A percentile compares a stretch with the other conserved stretches of the same genome.
phyloP scores from a whole-genome alignment of 768 basidiomycete species.

The Leccinum pellstonianum region DNA sequence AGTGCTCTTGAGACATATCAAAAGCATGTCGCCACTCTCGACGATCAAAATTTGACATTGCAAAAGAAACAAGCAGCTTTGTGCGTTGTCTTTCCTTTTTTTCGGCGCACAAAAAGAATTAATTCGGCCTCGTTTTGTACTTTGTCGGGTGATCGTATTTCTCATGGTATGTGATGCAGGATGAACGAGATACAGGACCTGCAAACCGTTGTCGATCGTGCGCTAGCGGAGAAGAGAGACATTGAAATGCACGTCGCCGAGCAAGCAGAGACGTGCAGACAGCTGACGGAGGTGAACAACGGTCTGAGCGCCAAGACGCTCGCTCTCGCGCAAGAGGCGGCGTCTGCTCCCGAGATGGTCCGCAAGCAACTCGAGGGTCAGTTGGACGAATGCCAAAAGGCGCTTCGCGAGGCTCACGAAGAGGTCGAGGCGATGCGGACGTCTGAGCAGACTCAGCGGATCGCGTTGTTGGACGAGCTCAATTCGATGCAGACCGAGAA shows the following conservation, averaged over 20 bases:
- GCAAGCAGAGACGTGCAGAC: constrained; percentile 69
- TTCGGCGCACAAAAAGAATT: not conserved
- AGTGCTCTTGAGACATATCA: constrained; percentile 85
- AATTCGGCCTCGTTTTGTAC: not conserved
- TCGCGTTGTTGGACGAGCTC: constrained; percentile 85
- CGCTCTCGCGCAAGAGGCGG: constrained; percentile 41
- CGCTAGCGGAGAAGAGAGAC: constrained; percentile 61
- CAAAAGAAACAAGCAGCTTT: constrained; percentile 52
- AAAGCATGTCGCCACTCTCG: constrained; percentile 77
- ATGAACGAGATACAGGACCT: constrained; percentile 65
- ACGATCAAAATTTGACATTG: constrained; percentile 64
- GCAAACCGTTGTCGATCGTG: constrained; percentile 58
- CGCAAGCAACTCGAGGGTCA: constrained; percentile 64
- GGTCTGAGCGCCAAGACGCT: constrained; percentile 70
- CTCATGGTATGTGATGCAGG: constrained; percentile 35
- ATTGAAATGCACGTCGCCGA: constrained; percentile 64
- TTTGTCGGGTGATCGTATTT: not conserved
- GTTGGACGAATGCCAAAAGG: constrained; percentile 57
- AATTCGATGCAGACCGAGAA: constrained; percentile 84
- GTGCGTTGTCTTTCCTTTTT: constrained; percentile 40
- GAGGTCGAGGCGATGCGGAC: constrained; percentile 67
- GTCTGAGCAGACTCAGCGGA: constrained; percentile 78
- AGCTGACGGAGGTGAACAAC: constrained; percentile 79
- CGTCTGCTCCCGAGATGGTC: constrained; percentile 41
- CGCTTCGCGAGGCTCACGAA: constrained; percentile 61